A percentile compares a stretch with the other conserved stretches of the same genome.
phyloP scores from a whole-genome alignment of 345 rosid species.

The Populus pruinosa region DNA sequence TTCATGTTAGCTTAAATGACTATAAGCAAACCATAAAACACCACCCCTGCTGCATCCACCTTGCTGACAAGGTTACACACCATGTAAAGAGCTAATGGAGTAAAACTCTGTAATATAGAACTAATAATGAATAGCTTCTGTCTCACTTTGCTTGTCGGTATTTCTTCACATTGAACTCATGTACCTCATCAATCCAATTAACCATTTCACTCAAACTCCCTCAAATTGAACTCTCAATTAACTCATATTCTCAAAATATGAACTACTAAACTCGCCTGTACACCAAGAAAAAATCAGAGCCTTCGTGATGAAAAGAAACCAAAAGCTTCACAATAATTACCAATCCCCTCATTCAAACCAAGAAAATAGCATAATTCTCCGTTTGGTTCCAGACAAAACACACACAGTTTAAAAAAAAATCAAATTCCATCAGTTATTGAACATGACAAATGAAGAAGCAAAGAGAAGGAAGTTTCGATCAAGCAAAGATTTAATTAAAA shows the following conservation, averaged over 20 bases:
- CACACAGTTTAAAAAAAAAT: background rate
- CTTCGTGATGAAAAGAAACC: background rate
- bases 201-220: background rate
- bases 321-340: background rate
- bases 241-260: background rate
- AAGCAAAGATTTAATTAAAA: background rate
- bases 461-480: background rate
- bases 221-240: background rate
- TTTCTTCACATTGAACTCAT: background rate
- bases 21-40: background rate
- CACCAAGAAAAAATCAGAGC: background rate
- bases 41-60: background rate
- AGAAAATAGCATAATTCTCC: background rate
- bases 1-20: background rate
- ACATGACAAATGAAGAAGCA: background rate
- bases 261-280: background rate
- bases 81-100: background rate
- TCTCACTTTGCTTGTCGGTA: background rate
- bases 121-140: background rate
- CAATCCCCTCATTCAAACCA: background rate
- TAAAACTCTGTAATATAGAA: background rate
- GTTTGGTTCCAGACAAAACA: background rate
- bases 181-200: background rate
- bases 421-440: background rate
- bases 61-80: background rate